phyloP scores from a whole-genome alignment of 2,329 filamentous ascomycete species.

The Claviceps maximensis region DNA sequence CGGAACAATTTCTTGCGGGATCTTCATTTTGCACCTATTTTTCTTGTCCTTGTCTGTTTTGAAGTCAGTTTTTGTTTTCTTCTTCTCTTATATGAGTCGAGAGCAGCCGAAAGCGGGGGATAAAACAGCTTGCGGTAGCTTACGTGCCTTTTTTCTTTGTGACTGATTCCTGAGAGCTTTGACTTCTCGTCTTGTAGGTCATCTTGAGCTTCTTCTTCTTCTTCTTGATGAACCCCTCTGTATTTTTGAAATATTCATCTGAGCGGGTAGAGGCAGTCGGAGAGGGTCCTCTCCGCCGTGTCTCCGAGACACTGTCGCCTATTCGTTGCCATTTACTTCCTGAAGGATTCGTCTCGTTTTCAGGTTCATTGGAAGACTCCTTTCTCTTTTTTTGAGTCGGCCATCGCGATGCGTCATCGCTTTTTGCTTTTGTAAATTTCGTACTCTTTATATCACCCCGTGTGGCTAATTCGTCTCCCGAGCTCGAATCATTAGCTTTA shows the following conservation, averaged over 20 bases:
- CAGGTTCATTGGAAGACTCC: not conserved
- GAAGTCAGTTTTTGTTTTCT: not conserved
- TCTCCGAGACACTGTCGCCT: not conserved
- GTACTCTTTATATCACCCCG: slow-evolving; percentile 21
- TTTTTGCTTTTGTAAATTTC: slow-evolving; percentile 13
- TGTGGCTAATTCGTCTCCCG: slow-evolving; percentile 13
- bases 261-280: slow-evolving; percentile 7
- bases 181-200: slow-evolving; percentile 14
- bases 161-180: slow-evolving; percentile 12
- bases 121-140: not conserved
- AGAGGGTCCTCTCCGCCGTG: not conserved
- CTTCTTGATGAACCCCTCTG: slow-evolving; percentile 13
- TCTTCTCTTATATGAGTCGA: not conserved
- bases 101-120: too few relatives aligned
- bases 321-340: slow-evolving; percentile 6
- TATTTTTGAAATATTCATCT: slow-evolving; percentile 11
- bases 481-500: slow-evolving; percentile 11
- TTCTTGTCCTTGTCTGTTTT: not conserved
- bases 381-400: slow-evolving; percentile 3
- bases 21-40: not conserved
- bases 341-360: not conserved
- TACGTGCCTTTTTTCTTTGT: slow-evolving; percentile 5
- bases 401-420: slow-evolving; percentile 1
- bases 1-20: not conserved
- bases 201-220: slow-evolving; percentile 6